Evolutionary conservation across 1,284 basidiomycete genomes (phyloP), one percentile per base, ranked within the genome.

Genomic region (Malassezia obtusa): DNA sequence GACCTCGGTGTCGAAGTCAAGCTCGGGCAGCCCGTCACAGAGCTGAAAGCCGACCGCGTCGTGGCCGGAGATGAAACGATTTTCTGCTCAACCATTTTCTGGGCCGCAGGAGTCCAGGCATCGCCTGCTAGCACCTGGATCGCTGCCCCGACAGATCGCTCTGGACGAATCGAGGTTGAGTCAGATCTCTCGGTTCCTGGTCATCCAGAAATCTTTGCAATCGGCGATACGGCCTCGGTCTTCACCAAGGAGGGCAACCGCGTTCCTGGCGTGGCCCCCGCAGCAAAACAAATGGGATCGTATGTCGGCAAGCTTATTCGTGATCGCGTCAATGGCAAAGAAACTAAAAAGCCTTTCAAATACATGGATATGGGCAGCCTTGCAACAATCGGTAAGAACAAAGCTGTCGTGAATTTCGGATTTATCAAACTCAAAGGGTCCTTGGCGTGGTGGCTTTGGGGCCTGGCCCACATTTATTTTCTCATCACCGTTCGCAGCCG

Each of bases 381-480:
- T 22, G 44, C 44, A 15, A 45, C 44, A 7, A 45, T 45, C 33
- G 44, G 44, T 2, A 30, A 31, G 25, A 45, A 36, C 31, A 45
- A 45, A 17, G 44, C 44, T 7, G 44, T 45, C 4, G 25, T 33
- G 1, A 15, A 28, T 15, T 45, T 26, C 25, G 25, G 31, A 22
- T 45, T 45, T 38, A 24, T 38, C 21, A 5, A 35, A 11, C 9
- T 45, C 10, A 32, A n/a, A 12, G 44, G 44, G 7, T 14, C 11
- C 8, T 3, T 45, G 6, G 44, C 44, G 4, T 45, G 44, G 44
- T 45, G 44, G 44, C 15, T 45, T 11, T 45, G 44, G 44, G 44
- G 44, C 8, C n/a, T 45, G 12, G 44, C 44, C 5, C 44, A 45
- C 30, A 45, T 45, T 26, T 45, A 32, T 17, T 45, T 45, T 19